phyloP scores from a whole-genome alignment of 2,329 filamentous ascomycete species.

The Apiospora phragmitis region DNA sequence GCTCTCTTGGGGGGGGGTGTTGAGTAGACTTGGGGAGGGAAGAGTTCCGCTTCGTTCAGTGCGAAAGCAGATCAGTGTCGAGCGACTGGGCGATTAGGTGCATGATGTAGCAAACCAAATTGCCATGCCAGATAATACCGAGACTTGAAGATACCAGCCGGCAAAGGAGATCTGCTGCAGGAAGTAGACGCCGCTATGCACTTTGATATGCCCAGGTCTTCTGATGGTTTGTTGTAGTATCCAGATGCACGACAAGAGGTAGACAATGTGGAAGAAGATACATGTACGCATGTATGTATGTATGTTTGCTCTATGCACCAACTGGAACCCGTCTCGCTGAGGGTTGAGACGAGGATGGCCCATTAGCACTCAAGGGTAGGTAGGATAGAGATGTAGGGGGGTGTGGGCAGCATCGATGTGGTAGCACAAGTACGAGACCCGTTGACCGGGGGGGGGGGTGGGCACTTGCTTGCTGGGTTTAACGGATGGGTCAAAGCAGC shows the following conservation, averaged over 20 bases:
- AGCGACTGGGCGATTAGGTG: conserved; percentile 21
- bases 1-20: background rate
- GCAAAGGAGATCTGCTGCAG: conserved; percentile 24
- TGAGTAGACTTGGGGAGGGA: background rate
- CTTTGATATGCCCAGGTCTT: conserved; percentile 3
- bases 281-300: conserved; percentile 41
- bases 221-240: conserved; percentile 25
- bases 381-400: background rate
- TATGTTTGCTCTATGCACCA: conserved; percentile 22
- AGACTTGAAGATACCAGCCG: conserved; percentile 20
- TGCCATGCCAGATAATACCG: conserved; percentile 18
- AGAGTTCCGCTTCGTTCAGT: background rate
- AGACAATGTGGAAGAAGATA: conserved; percentile 36
- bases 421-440: conserved; percentile 4
- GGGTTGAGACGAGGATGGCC: conserved; percentile 15
- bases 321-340: conserved; percentile 28
- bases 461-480: conserved; percentile 2
- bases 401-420: conserved; percentile 13
- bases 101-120: conserved; percentile 28
- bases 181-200: conserved; percentile 25
- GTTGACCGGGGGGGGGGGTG: conserved; percentile 6
- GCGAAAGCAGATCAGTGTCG: conserved; percentile 8
- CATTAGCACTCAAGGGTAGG: conserved; percentile 4
- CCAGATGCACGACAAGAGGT: conserved; percentile 32
- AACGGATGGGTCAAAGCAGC: background rate